phyloP scores from a whole-genome alignment of 2,329 filamentous ascomycete genomes.

The Apiospora marii region DNA sequence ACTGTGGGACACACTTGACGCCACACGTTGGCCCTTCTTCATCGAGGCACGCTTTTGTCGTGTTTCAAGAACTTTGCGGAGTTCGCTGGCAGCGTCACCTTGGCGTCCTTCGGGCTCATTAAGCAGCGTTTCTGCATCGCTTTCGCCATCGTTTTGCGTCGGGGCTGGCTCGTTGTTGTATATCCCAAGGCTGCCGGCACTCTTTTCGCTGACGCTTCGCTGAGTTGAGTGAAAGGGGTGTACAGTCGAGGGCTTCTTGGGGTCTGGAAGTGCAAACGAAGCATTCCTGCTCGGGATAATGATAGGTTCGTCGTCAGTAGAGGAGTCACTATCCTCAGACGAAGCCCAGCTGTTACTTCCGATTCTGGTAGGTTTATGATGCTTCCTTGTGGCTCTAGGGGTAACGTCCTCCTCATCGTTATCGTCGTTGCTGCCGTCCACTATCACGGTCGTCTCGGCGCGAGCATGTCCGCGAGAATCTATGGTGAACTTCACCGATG shows the following conservation, averaged over 20 bases:
- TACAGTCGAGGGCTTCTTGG: conserved; percentile 47
- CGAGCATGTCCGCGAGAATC: conserved; percentile 67
- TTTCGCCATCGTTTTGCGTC: conserved; percentile 48
- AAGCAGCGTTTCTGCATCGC: conserved; percentile 66
- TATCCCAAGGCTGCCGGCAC: conserved; percentile 51
- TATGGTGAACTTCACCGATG: conserved; percentile 69
- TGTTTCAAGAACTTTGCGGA: conserved; percentile 64
- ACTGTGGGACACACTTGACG: conserved; percentile 41
- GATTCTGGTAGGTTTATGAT: conserved; percentile 25
- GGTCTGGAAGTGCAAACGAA: conserved; percentile 66
- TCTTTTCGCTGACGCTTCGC: conserved; percentile 57
- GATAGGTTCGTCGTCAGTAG: conserved; percentile 70
- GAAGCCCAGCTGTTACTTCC: conserved; percentile 50
- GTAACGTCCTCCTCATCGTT: conserved; percentile 32
- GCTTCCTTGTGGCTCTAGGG: conserved; percentile 33
- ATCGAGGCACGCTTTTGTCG: conserved; percentile 51
- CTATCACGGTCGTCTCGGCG: conserved; percentile 59
- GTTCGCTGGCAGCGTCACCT: conserved; percentile 67
- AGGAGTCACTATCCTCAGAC: conserved; percentile 61
- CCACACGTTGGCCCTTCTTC: conserved; percentile 45
- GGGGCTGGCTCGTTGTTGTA: conserved; percentile 42
- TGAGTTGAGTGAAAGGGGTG: conserved; percentile 50
- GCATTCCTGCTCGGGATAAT: conserved; percentile 68
- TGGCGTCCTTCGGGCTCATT: conserved; percentile 51
- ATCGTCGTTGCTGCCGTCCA: conserved; percentile 31